Evolutionary conservation across 2,329 filamentous ascomycete species (phyloP), one percentile per base, ranked within the genome.

Genomic region (Fusarium scirpi): DNA sequence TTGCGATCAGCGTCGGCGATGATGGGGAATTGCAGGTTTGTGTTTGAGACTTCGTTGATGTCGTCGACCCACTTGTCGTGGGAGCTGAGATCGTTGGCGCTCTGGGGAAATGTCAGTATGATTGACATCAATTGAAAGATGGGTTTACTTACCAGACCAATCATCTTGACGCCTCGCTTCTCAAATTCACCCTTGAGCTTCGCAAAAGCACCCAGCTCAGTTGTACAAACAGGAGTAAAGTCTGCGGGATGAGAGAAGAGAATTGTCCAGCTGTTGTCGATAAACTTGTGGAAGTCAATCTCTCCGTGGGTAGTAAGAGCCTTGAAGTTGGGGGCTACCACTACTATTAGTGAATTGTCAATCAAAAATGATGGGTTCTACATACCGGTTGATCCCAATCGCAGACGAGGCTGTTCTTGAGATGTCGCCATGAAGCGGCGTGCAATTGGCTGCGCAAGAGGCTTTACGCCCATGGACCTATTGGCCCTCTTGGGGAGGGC

Each of bases 1-100:
- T 65, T 66, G 6, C 61, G 43, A 11, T 60, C 48, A 12, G 60
- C 60, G n/a, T 66, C 63, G 8, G 63, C 53, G 20, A 65, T 65
- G 16, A 65, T 59, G 43, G 63, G 60, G 15, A 65, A 66, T 16
- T 65, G 29, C 2, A 59, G 45, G 24, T 59, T 65, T 15, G 59
- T 58, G 51, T 65, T 64, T 27, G 58, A 38, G 9, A 52, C 58
- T 30, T 65, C 25, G 8, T 63, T 65, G 7, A 66, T 66, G 18
- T 65, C 53, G 6, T 65, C 43, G 5, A 66, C 63, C 47, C 43
- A 66, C 9, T 65, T 65, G 3, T 54, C 60, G 15, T 65, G 53
- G 7, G 60, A 66, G 47, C 34, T 46, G 5, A 59, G 47, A 2
- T 59, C 47, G 12, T 66, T 65, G 47, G 53, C 60, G 6, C 60